Base-by-base conservation (phyloP, 1,139 yeast genomes). In the Hyphopichia wangnamkhiaoensis region DNA sequence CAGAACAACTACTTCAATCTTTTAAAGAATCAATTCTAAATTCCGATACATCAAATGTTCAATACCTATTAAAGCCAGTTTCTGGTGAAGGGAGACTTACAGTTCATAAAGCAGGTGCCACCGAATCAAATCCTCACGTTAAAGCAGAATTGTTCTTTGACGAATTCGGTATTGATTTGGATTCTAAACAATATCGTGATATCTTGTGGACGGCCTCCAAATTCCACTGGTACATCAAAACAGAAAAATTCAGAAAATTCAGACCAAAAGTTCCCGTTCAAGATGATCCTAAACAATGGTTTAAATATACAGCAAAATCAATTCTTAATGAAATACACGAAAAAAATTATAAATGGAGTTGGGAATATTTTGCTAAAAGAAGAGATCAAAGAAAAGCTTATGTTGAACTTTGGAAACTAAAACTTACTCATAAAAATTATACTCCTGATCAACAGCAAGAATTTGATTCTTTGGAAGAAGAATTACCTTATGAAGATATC, bases 61-160 rank as follows among this genome's bases (percentile, higher is more conserved):
- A 90, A 53, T 90, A 80, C 53, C 68, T 94, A 13, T 64, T 94
- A 43, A 79, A 84, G 41, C 99, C 99, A 0, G 96, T 94, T 1
- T 80, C 90, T 5, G 98, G 98, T 24, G 69, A 73, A 32, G 98
- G 98, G 26, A 84, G 84, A 53, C 63, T 94, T 31, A 83, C 93
- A 1, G 68, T 93, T 24, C 87, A 88, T 62, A 94, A 94, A 56
- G 61, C 72, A 6, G 94, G 94, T 2, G 72, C 94, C 1, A 80
- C 90, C 0, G 84, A 80, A 34, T 53, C 66, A 0, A 63, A 66
- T 21, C 97, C 98, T 2, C 94, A 87, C 56, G 74, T 89, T 15
- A 78, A 79, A 37, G 79, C 93, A 0, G 87, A 88, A 44, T 65
- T 93, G 35, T 77, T 83, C 45, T 94, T 91, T 58, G 91, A 91